These are phyloP conservation scores for Chaetomium tenue DNA, from an alignment of 495 filamentous ascomycete species.

Conservation along the genomic window DNA sequence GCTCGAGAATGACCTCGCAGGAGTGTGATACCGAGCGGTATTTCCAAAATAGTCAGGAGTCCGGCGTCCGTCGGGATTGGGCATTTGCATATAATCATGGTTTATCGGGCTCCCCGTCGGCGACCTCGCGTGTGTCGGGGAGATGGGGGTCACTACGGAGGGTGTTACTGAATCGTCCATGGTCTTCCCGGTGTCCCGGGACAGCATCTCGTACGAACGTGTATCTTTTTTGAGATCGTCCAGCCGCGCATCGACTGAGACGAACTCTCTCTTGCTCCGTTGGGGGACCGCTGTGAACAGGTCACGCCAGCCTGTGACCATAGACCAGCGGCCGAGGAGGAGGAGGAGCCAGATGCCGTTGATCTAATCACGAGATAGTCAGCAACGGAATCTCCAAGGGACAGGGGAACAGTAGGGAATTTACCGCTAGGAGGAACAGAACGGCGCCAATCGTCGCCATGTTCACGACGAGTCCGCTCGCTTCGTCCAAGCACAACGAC, in stretches of 20 bases:
- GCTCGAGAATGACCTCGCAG: constrained; percentile 49
- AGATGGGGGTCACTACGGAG: constrained; percentile 48
- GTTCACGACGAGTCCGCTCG: constrained; percentile 59
- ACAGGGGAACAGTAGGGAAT: constrained; percentile 24
- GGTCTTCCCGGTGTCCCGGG: constrained; percentile 50
- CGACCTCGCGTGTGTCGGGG: constrained; percentile 39
- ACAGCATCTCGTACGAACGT: constrained; percentile 82
- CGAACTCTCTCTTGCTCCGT: constrained; percentile 68
- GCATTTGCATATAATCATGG: constrained; percentile 10
- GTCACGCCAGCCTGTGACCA: constrained; percentile 81
- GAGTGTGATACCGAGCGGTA: constrained; percentile 47
- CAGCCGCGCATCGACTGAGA: constrained; percentile 75
- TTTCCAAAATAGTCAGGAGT: constrained; percentile 52
- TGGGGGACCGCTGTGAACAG: constrained; percentile 49
- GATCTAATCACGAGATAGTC: constrained; percentile 46
- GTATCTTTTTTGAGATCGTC: constrained; percentile 58
- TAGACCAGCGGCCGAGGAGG: constrained; percentile 74
- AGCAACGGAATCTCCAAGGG: background rate
- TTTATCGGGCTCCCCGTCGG: constrained; percentile 33
- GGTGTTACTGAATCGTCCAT: constrained; percentile 47
- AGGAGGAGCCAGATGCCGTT: constrained; percentile 83
- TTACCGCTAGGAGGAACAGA: constrained; percentile 75
- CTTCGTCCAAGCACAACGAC: constrained; percentile 59
- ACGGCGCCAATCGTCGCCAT: constrained; percentile 78
- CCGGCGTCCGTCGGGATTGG: constrained; percentile 38